phyloP scores from a whole-genome alignment of 1,139 yeast species.

The Meyerozyma carpophila region DNA sequence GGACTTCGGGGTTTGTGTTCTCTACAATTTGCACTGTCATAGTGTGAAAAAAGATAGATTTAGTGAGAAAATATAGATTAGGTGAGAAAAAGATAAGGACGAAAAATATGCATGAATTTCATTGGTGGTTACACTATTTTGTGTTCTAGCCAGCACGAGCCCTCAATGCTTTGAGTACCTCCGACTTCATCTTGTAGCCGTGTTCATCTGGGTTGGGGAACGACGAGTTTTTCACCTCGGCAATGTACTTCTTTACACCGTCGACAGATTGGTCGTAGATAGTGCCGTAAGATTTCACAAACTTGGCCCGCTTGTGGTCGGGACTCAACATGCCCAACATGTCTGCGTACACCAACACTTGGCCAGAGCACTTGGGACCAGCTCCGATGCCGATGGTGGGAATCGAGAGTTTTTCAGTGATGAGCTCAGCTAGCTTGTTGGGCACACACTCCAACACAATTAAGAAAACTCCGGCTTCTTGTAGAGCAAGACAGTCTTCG shows the following conservation, averaged over 20 bases:
- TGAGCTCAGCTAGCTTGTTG: conserved; percentile 56
- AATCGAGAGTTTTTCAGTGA: conserved; percentile 54
- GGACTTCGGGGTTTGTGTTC: conserved; percentile 30
- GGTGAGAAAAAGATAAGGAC: background rate
- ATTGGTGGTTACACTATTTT: no score
- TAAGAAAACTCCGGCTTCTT: conserved; percentile 73
- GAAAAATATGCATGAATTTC: background rate
- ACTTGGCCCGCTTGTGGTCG: conserved; percentile 51
- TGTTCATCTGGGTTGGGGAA: conserved; percentile 66
- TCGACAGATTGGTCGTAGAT: conserved; percentile 44
- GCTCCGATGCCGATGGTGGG: conserved; percentile 98
- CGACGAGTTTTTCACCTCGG: conserved; percentile 47
- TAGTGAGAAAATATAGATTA: background rate
- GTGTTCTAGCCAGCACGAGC: background rate
- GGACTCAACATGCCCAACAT: conserved; percentile 70
- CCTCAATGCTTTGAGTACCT: conserved; percentile 49
- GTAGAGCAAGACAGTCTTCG: conserved; percentile 64
- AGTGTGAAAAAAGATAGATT: no score
- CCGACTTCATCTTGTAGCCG: conserved; percentile 67
- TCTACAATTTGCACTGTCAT: conserved; percentile 25
- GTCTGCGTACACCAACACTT: conserved; percentile 85
- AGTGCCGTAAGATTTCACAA: conserved; percentile 66
- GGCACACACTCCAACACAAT: conserved; percentile 87
- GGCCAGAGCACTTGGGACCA: conserved; percentile 80
- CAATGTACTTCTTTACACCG: conserved; percentile 49